These are phyloP conservation scores for Nitzschia palea DNA, from an alignment of 108 stramenopile genomes.

Conservation along the genomic window DNA sequence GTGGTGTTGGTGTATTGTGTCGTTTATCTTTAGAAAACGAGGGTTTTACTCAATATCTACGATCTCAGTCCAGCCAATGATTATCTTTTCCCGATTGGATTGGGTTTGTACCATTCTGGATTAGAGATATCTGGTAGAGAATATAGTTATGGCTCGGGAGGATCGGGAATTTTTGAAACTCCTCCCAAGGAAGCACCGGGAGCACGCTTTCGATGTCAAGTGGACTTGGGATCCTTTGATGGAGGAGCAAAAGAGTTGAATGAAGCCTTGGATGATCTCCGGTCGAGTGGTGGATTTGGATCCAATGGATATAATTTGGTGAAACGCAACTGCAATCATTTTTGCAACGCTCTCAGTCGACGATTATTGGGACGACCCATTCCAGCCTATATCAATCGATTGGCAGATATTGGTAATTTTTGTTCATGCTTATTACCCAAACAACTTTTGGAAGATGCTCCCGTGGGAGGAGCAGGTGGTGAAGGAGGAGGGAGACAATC, in stretches of 20 bases:
- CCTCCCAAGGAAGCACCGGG: slow-evolving; percentile 66
- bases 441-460: slow-evolving; percentile 72
- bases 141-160: slow-evolving; percentile 80
- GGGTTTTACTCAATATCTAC: slow-evolving; percentile 77
- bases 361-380: slow-evolving; percentile 57
- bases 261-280: slow-evolving; percentile 65
- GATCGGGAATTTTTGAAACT: slow-evolving; percentile 71
- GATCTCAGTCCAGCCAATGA: slow-evolving; percentile 88
- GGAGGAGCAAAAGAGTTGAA: slow-evolving; percentile 70
- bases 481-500: slow-evolving; percentile 30
- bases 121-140: slow-evolving; percentile 82
- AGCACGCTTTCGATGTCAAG: slow-evolving; percentile 59
- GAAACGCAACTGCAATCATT: slow-evolving; percentile 90
- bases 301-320: slow-evolving; percentile 78
- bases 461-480: slow-evolving; percentile 59
- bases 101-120: slow-evolving; percentile 89
- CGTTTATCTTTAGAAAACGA: slow-evolving; percentile 44
- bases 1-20: not conserved
- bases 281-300: slow-evolving; percentile 54
- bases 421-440: slow-evolving; percentile 83
- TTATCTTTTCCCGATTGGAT: slow-evolving; percentile 63
- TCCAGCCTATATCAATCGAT: slow-evolving; percentile 87
- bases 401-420: slow-evolving; percentile 77
- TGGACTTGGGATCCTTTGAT: slow-evolving; percentile 79
- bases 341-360: slow-evolving; percentile 86